Conservation (phyloP, 768 basidiomycete genomes). For the Kondoa malvinella region DNA sequence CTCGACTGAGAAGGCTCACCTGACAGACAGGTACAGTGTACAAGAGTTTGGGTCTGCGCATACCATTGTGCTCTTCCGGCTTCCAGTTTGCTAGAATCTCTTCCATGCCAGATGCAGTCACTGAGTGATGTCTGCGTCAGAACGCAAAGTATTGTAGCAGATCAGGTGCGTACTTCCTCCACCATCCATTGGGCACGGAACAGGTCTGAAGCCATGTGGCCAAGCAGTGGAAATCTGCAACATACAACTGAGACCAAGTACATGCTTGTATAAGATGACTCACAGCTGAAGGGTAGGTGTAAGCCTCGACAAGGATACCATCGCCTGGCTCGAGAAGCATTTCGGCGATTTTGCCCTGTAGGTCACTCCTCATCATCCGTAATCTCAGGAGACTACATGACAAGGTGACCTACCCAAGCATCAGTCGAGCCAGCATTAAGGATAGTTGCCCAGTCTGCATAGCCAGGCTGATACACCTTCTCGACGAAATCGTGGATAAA, state of each 20-base stretch:
- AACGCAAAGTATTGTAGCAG: neutral
- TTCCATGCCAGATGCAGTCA: constrained; percentile 42
- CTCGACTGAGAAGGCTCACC: too few species aligned
- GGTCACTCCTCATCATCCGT: constrained; percentile 28
- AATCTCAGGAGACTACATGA: neutral
- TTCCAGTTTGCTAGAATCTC: constrained; percentile 52
- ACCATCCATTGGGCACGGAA: constrained; percentile 31
- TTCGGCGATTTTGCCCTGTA: constrained; percentile 43
- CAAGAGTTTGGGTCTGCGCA: constrained; percentile 47
- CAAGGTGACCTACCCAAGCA: neutral
- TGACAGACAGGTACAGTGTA: constrained; percentile 51
- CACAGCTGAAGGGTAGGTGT: constrained; percentile 54
- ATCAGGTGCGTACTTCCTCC: neutral
- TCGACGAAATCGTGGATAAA: constrained; percentile 45
- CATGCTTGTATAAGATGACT: neutral
- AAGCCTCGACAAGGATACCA: constrained; percentile 42
- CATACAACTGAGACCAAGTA: neutral
- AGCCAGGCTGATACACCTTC: constrained; percentile 41
- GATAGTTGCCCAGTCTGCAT: constrained; percentile 44
- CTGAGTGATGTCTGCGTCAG: neutral
- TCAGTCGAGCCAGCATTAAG: constrained; percentile 22
- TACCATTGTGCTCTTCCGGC: constrained; percentile 40
- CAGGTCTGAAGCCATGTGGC: constrained; percentile 37
- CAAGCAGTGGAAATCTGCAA: constrained; percentile 24
- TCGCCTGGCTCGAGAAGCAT: constrained; percentile 52